Evolutionary conservation across 495 filamentous ascomycete species (phyloP).

Genomic region (Geopyxis carbonaria): DNA sequence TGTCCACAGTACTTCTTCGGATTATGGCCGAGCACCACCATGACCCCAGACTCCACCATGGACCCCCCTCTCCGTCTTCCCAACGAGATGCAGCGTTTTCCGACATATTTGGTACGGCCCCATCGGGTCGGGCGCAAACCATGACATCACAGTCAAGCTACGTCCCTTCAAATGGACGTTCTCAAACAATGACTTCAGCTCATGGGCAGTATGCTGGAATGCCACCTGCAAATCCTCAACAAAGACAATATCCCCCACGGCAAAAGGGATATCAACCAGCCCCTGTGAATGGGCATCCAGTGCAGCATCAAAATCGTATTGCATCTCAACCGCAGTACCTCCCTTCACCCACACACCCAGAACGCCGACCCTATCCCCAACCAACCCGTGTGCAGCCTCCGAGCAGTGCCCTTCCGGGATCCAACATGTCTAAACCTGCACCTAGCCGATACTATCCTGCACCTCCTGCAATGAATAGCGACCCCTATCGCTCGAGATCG

Average conservation of each 20-base stretch:
- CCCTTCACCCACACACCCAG: conserved; percentile 43
- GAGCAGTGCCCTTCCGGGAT: conserved; percentile 27
- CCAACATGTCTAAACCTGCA: conserved; percentile 30
- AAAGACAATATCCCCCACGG: conserved; percentile 19
- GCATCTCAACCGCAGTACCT: conserved; percentile 47
- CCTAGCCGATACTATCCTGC: conserved; percentile 39
- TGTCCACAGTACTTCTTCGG: no score
- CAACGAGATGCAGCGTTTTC: conserved; percentile 91
- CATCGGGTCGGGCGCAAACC: conserved; percentile 71
- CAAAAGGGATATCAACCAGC: conserved; percentile 28
- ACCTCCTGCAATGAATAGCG: conserved; percentile 61
- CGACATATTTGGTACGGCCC: conserved; percentile 83
- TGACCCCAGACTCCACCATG: conserved; percentile 3
- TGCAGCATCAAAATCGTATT: conserved; percentile 30
- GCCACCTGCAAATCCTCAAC: conserved; percentile 12
- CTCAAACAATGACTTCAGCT: conserved; percentile 70
- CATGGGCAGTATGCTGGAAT: conserved; percentile 27
- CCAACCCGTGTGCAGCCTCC: conserved; percentile 17
- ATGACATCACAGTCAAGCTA: conserved; percentile 55
- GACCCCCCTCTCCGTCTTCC: conserved; percentile 18
- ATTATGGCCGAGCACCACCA: conserved; percentile 6
- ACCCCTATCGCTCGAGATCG: conserved; percentile 79
- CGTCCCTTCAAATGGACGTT: conserved; percentile 40
- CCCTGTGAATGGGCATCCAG: conserved; percentile 24
- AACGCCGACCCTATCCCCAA: conserved; percentile 40